Evolutionary conservation across 2,329 filamentous ascomycete species (phyloP).

Genomic region (Aspergillus flavus): DNA sequence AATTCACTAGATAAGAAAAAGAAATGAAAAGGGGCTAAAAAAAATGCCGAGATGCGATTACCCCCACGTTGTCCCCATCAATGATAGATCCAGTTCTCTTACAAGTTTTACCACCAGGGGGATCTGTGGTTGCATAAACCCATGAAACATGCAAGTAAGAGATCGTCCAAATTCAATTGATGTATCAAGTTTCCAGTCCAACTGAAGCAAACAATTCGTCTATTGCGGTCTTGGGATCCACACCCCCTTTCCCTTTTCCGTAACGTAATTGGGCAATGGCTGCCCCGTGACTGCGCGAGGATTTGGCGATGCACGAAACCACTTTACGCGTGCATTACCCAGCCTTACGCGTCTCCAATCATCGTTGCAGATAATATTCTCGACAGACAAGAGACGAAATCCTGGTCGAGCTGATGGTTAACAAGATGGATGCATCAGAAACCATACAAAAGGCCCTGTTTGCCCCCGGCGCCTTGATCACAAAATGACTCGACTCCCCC

Average conservation of each 20-base stretch:
- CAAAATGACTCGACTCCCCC: background rate
- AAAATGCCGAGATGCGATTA: background rate
- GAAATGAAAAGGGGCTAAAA: background rate
- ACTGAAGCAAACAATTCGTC: background rate
- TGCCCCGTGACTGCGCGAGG: slow-evolving; percentile 39
- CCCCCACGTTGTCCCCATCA: background rate
- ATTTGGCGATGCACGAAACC: slow-evolving; percentile 39
- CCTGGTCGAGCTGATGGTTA: background rate
- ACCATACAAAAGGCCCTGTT: background rate
- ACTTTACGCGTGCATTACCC: slow-evolving; percentile 37
- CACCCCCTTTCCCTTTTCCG: background rate
- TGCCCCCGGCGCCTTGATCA: background rate
- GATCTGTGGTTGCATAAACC: background rate
- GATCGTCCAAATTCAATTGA: background rate
- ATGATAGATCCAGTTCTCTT: background rate
- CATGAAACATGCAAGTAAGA: background rate
- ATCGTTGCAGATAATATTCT: background rate
- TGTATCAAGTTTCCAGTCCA: background rate
- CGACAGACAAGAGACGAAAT: background rate
- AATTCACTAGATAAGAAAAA: background rate
- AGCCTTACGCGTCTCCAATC: slow-evolving; percentile 31
- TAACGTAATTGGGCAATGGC: slow-evolving; percentile 25
- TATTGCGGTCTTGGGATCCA: background rate
- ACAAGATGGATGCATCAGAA: background rate
- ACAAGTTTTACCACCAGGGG: background rate